Base-by-base conservation (phyloP, 2,329 filamentous ascomycete species). In the Nothophaeocryptopus gaeumannii region DNA sequence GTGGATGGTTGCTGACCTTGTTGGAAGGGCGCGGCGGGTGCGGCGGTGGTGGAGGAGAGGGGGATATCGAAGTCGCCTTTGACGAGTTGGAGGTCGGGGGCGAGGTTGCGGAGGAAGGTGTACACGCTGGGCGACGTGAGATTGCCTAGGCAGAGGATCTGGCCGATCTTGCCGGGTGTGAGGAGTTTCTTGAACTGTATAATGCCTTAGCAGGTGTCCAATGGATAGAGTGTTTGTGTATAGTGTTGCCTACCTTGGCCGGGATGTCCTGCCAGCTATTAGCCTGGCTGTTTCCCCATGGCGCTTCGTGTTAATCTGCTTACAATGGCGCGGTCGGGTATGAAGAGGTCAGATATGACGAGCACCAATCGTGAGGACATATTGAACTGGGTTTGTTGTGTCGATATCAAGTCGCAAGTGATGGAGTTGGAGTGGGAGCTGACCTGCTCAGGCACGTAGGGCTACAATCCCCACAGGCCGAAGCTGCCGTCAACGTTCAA, bases 291-390 rank as follows among this genome's bases (percentile, higher is more conserved):
- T 33, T 30, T 42, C 20, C 30, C 12, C 31, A 35, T n/a, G 33
- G 35, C 30, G 34, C n/a, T n/a, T n/a, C n/a, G 1, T 26, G 14
- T 35, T 30, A 14, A 8, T 20, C 35, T 37, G 54, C 56, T 52
- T 50, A 58, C 90, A 58, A 93, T 84, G 63, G 89, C 90, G 69
- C 90, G 81, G 72, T 96, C 90, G 63, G 90, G 90, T 73, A 96
- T 95, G 76, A 95, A 90, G 47, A 96, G 82, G 75, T 96, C 90
- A 70, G 89, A 89, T 62, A 96, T 89, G 67, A 93, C 89, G 68
- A 96, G 82, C 67, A 95, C 90, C 61, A 96, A 80, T 73, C 92
- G 89, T 58, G 89, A 89, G 76, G 92, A 89, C 78, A 83, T 86
- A 45, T 67, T 63, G 39, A 13, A 37, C 36, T 9, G 33, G 42